Evolutionary conservation across 1,284 basidiomycete species (phyloP).

Genomic region (Stereum hirsutum): DNA sequence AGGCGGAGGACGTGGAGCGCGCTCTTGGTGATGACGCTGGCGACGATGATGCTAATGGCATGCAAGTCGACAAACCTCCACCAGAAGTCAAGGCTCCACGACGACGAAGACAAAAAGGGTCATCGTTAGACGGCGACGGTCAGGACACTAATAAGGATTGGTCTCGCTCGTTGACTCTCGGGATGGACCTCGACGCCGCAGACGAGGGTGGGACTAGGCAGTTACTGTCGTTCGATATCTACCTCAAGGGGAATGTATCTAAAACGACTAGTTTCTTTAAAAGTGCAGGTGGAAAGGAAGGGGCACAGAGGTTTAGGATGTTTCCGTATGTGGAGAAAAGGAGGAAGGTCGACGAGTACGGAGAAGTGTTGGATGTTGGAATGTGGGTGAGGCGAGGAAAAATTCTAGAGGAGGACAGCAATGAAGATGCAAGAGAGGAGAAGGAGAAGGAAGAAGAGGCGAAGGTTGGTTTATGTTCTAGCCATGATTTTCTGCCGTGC

Average conservation of each 20-base stretch:
- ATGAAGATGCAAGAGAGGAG: constrained; percentile 74
- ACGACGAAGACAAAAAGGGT: constrained; percentile 33
- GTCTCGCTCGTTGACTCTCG: too few relatives aligned
- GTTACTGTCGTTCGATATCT: constrained; percentile 89
- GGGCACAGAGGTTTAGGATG: constrained; percentile 84
- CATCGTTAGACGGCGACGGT: constrained; percentile 13
- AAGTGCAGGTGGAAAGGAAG: constrained; percentile 51
- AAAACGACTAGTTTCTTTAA: constrained; percentile 82
- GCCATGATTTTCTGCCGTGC: not conserved
- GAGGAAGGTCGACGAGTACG: constrained; percentile 88
- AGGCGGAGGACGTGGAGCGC: constrained; percentile 62
- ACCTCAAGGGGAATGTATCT: constrained; percentile 88
- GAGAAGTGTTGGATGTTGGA: constrained; percentile 89
- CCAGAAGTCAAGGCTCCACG: constrained; percentile 34
- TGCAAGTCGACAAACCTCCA: constrained; percentile 27
- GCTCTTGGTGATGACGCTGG: constrained; percentile 43
- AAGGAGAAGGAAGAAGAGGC: constrained; percentile 71
- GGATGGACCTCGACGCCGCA: constrained; percentile 47
- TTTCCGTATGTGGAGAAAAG: constrained; percentile 96
- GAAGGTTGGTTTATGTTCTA: constrained; percentile 39
- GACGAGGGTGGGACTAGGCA: constrained; percentile 72
- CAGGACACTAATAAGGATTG: too few relatives aligned
- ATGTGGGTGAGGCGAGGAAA: constrained; percentile 90
- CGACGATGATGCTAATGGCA: constrained; percentile 4
- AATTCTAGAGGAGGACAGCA: constrained; percentile 80